These are phyloP conservation scores for Ceratopteris richardii DNA, from an alignment of 75 land plant species.

Conservation along the genomic window DNA sequence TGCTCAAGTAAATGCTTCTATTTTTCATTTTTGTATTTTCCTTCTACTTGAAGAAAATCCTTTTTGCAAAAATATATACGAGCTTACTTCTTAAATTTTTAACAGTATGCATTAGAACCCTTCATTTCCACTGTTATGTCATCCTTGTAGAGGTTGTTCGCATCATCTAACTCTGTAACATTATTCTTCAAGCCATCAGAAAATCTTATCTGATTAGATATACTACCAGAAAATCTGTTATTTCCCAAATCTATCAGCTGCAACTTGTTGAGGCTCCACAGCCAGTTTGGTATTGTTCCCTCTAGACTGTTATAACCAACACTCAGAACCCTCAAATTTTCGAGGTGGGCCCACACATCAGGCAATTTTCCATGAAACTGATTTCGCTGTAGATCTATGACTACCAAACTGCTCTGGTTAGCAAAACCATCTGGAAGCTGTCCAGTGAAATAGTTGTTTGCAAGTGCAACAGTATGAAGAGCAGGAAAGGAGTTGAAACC, in stretches of 20 bases:
- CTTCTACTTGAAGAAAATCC: no score
- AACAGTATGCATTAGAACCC: neutral
- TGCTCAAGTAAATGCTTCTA: no score
- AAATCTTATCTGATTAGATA: conserved; percentile 5
- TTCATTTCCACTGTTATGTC: conserved; percentile 1
- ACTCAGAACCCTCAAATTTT: conserved; percentile 3
- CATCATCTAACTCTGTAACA: neutral
- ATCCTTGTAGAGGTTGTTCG: neutral
- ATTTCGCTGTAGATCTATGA: conserved; percentile 11
- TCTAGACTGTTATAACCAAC: conserved; percentile 9
- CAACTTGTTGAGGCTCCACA: neutral
- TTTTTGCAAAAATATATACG: no score
- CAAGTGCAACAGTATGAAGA: neutral
- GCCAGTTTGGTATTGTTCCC: conserved; percentile 3
- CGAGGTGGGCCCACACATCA: conserved; percentile 3
- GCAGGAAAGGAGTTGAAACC: neutral
- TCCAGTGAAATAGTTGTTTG: conserved; percentile 9
- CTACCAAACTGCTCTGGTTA: neutral
- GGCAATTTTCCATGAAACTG: conserved; percentile 14
- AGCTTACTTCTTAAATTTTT: no score
- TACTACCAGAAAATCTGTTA: conserved; percentile 14
- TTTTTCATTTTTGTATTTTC: no score
- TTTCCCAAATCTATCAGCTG: neutral
- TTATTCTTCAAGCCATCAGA: neutral
- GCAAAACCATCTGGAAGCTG: conserved; percentile 6